phyloP scores from a whole-genome alignment of 306 rosid species.

The Vigna mungo region DNA sequence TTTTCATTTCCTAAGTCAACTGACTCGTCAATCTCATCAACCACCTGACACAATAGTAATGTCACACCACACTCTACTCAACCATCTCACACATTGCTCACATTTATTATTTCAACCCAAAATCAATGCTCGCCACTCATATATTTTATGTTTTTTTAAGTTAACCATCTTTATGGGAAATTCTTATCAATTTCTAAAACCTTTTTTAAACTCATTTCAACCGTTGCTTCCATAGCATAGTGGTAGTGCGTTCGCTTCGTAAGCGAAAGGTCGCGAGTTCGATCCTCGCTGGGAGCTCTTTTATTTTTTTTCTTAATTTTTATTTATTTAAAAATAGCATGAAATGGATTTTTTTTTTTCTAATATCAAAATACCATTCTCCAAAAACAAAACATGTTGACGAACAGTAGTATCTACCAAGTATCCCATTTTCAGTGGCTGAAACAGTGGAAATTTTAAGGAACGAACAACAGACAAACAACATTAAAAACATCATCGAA shows the following conservation, averaged over 20 bases:
- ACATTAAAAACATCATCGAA: background rate
- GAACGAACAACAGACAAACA: background rate
- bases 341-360: no score
- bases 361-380: no score
- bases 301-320: no score
- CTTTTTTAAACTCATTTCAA: no score
- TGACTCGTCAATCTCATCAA: background rate
- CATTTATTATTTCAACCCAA: background rate
- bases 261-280: constrained; percentile 87
- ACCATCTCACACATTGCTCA: background rate
- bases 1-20: constrained; percentile 17
- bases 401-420: background rate
- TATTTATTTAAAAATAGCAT: no score
- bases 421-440: background rate
- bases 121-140: no score
- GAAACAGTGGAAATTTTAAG: background rate
- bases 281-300: constrained; percentile 73
- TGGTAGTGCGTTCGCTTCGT: constrained; percentile 85
- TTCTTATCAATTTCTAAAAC: no score
- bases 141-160: no score
- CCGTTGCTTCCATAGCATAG: constrained; percentile 66
- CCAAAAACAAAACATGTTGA: background rate
- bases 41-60: background rate
- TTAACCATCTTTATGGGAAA: no score
- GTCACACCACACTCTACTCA: background rate